Evolutionary conservation across 1,139 yeast species (phyloP), one percentile per base, ranked within the genome.

Genomic region (Diutina pseudorugosa): DNA sequence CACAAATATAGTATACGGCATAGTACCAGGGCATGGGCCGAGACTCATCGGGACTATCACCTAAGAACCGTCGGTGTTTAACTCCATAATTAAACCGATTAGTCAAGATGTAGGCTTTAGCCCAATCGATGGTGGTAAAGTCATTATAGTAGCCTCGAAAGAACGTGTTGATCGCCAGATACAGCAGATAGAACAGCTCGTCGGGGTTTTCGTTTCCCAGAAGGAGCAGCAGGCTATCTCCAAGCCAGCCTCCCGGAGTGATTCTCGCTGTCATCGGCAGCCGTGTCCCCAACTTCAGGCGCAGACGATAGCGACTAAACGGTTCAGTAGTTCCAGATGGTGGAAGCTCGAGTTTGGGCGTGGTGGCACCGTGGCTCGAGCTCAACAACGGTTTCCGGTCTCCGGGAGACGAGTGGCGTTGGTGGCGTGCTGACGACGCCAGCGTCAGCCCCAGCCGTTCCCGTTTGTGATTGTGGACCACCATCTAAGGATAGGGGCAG

Each of bases 71-170:
- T 47, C 54, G 64, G 59, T 60, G 58, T 47, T 58, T 51, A 47
- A 80, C 59, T 47, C 69, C 67, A 57, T 69, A 76, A 56, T 73
- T 69, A 52, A 80, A 68, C 47, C 67, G 65, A 45, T 80, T 77
- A 50, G 77, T 77, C 55, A 68, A 65, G 30, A 78, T 67, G 47
- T 73, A 73, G 33, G 82, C 83, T 47, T 72, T 70, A 2, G 79
- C 75, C 85, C 85, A 81, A 65, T 81, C 86, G n/a, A 80, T 77
- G n/a, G 85, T 79, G 23, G 86, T 80, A 62, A 80, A 81, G 61
- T 81, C 84, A 61, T 81, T 82, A 61, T 80, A 80, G 64, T 69
- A 77, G n/a, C 47, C 47, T 5, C 21, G 19, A 12, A 19, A 7
- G n/a, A 16, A 12, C 6, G 27, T 11, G 20, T n/a, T 16, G 3